These are phyloP conservation scores for Eucalyptus curtisii DNA, from an alignment of 345 rosid species.

Conservation along the genomic window DNA sequence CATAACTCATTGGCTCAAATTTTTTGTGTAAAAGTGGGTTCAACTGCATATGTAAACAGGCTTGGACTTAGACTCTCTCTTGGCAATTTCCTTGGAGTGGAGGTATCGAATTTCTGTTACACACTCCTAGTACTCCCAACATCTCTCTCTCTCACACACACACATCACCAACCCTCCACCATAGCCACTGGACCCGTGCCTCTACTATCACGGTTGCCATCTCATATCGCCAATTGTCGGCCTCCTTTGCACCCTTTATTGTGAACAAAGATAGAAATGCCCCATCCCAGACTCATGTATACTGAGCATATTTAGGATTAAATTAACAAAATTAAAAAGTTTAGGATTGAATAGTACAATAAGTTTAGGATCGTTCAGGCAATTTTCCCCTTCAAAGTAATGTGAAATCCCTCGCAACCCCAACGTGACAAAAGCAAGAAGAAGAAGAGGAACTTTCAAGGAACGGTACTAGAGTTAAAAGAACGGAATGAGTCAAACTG, in stretches of 20 bases:
- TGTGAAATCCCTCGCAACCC: not conserved
- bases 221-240: not conserved
- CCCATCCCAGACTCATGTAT: not conserved
- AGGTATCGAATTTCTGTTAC: no score
- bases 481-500: not conserved
- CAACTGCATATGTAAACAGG: no score
- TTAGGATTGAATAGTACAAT: not conserved
- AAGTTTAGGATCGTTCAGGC: accelerated
- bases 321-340: accelerated
- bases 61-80: no score
- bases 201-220: no score
- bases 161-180: no score
- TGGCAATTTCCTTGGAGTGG: no score
- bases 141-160: no score
- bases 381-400: not conserved
- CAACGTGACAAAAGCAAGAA: not conserved
- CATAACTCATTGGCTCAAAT: no score
- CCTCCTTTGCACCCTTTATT: not conserved
- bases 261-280: not conserved
- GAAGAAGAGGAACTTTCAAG: not conserved
- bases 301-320: not conserved
- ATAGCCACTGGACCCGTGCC: no score
- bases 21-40: no score
- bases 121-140: no score
- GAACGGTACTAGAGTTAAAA: accelerated